Evolutionary conservation across 345 rosid genomes (phyloP).

Genomic region (Iberis pinnata): DNA sequence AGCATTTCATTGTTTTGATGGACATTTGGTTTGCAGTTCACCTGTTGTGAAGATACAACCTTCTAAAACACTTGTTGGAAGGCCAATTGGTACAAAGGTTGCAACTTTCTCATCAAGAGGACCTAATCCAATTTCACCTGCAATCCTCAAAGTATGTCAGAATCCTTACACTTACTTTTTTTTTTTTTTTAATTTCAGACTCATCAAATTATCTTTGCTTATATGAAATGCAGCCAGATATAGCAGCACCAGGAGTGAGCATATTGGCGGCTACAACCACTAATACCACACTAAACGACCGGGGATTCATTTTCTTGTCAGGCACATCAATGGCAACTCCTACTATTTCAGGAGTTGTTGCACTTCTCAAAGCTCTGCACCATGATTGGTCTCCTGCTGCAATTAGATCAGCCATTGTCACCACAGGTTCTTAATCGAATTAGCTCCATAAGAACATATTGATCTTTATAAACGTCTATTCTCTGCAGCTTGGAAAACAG

Average conservation of each 20-base stretch:
- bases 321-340: constrained; percentile 47
- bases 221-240: constrained; percentile 28
- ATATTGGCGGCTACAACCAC: constrained; percentile 38
- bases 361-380: constrained; percentile 35
- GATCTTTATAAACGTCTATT: not conserved
- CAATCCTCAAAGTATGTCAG: constrained; percentile 18
- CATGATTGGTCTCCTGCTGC: constrained; percentile 45
- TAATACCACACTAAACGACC: not conserved
- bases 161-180: no score
- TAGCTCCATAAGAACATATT: no score
- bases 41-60: constrained; percentile 25
- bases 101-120: no score
- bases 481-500: constrained; percentile 28
- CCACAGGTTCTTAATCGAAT: constrained; percentile 42
- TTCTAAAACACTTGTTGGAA: constrained; percentile 16
- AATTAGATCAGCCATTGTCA: constrained; percentile 43
- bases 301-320: constrained; percentile 17
- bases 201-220: not conserved
- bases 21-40: constrained; percentile 9
- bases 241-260: constrained; percentile 40
- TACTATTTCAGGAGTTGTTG: constrained; percentile 34
- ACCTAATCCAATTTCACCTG: constrained; percentile 31
- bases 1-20: not conserved
- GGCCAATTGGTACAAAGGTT: constrained; percentile 23
- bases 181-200: no score